Conservation (phyloP, 2,329 filamentous ascomycete species). For the Clonostachys byssicola region DNA sequence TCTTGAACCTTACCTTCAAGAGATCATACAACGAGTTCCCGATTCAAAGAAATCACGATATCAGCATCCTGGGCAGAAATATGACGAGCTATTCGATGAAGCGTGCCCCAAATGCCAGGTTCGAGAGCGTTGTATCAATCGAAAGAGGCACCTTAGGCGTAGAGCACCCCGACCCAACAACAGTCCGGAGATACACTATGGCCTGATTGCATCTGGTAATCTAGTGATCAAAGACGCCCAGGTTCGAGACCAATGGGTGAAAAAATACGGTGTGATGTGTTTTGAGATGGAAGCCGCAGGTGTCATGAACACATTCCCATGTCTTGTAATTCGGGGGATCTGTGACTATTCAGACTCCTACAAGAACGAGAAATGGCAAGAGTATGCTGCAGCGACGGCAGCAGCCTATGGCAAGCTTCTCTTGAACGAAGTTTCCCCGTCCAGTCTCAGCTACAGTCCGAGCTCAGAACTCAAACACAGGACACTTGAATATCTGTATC, state of each 20-base stretch:
- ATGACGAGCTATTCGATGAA: not conserved
- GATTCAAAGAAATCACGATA: not conserved
- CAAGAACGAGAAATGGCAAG: constrained; percentile 24
- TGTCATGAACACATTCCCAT: constrained; percentile 15
- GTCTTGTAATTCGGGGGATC: constrained; percentile 24
- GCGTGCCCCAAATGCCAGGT: too few relatives aligned
- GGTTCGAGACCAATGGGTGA: constrained; percentile 2
- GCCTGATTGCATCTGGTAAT: constrained; percentile 3
- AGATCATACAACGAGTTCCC: not conserved
- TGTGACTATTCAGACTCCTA: constrained; percentile 29
- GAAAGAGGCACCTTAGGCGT: not conserved
- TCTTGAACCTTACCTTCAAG: not conserved
- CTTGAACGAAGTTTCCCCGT: not conserved
- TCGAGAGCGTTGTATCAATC: too few relatives aligned
- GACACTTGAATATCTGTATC: too few relatives aligned
- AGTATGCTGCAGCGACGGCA: constrained; percentile 22
- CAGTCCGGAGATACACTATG: constrained; percentile 3
- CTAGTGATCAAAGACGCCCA: constrained; percentile 1
- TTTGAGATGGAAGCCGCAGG: constrained; percentile 15
- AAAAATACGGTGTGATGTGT: constrained; percentile 14
- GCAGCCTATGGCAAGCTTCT: constrained; percentile 11
- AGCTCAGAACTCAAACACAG: too few relatives aligned
- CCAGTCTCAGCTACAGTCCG: too few relatives aligned
- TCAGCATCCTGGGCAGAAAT: not conserved
- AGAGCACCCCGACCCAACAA: not conserved